Percentiles rank a stretch among this genome's conserved stretches.
These are phyloP conservation scores for Lyophyllum shimeji DNA, from an alignment of 768 basidiomycete species.

Conservation along the genomic window DNA sequence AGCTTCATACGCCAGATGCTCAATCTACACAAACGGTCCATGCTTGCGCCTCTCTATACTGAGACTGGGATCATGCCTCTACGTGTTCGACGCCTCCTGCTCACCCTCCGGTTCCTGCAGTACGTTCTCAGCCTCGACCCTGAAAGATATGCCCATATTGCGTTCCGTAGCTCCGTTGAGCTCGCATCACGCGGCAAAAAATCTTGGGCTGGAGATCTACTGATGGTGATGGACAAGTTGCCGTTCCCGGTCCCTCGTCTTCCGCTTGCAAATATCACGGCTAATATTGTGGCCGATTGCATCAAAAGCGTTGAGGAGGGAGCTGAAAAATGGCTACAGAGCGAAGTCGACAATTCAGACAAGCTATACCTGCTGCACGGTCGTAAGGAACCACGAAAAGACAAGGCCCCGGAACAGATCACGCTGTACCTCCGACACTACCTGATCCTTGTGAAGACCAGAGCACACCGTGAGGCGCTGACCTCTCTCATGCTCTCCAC, in stretches of 20 bases:
- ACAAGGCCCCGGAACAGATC: too few relatives aligned
- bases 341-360: too few relatives aligned
- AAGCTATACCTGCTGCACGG: too few relatives aligned
- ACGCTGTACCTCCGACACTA: too few relatives aligned
- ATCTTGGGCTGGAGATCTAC: neutral
- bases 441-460: too few relatives aligned
- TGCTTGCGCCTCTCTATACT: neutral
- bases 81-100: neutral
- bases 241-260: too few relatives aligned
- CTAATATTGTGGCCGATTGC: too few relatives aligned
- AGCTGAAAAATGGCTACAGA: too few relatives aligned
- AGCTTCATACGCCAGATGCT: constrained; percentile 22
- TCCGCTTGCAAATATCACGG: too few relatives aligned
- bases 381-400: neutral
- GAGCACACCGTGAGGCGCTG: too few relatives aligned
- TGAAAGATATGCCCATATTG: neutral
- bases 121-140: neutral
- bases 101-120: neutral
- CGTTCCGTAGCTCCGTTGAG: neutral
- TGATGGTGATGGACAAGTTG: neutral
- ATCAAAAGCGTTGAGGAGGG: too few relatives aligned
- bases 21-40: constrained; percentile 8
- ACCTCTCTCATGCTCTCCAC: too few relatives aligned
- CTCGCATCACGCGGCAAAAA: neutral
- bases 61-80: neutral